phyloP scores from a whole-genome alignment of 305 asterid species.

The Lippia alba region DNA sequence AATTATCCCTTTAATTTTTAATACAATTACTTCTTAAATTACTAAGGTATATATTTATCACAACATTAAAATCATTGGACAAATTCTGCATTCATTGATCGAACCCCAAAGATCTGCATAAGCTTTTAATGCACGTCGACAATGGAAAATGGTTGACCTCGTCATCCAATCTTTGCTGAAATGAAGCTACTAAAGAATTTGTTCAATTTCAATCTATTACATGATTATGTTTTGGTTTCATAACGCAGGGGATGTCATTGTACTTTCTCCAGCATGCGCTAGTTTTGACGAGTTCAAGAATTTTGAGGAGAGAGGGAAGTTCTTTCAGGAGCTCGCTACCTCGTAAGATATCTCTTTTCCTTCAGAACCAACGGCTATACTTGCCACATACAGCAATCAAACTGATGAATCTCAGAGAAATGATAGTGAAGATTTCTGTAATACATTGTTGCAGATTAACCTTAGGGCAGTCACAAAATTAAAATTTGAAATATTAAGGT shows the following conservation, averaged over 20 bases:
- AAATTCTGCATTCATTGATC: too few relatives aligned
- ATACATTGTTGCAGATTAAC: neutral
- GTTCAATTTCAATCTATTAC: neutral
- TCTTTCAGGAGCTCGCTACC: constrained; percentile 45
- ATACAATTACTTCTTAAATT: too few relatives aligned
- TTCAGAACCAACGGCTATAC: too few relatives aligned
- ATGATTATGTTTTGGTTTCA: constrained; percentile 6
- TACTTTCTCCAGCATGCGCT: constrained; percentile 49
- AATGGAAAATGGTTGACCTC: too few relatives aligned
- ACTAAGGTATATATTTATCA: too few relatives aligned
- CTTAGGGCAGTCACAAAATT: neutral
- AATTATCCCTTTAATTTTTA: too few relatives aligned
- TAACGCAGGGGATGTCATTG: constrained; percentile 45
- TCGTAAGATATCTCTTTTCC: neutral
- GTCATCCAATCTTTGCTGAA: neutral
- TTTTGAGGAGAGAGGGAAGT: constrained; percentile 48
- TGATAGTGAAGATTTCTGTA: neutral
- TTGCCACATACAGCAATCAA: too few relatives aligned
- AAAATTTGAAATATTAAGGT: neutral
- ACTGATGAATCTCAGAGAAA: neutral
- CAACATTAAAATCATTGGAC: too few relatives aligned
- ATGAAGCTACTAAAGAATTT: neutral
- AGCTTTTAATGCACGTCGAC: too few relatives aligned
- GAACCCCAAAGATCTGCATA: too few relatives aligned
- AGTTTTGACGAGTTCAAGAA: constrained; percentile 51